These are phyloP conservation scores for Acacia acuminata DNA, from an alignment of 306 rosid genomes.

Conservation along the genomic window DNA sequence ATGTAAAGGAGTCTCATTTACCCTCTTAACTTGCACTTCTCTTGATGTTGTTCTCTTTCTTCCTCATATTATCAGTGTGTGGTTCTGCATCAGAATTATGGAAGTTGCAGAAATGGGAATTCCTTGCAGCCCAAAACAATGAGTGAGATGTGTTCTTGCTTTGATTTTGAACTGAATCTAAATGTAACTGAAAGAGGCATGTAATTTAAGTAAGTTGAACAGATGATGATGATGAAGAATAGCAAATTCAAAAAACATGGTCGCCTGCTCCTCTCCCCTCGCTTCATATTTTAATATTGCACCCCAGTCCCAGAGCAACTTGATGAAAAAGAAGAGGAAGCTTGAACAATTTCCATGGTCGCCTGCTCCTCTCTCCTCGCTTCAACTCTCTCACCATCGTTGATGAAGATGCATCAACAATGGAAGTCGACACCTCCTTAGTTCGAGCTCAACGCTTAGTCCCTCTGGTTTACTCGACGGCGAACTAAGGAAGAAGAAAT, in stretches of 20 bases:
- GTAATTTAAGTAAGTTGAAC: not conserved
- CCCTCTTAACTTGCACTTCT: not conserved
- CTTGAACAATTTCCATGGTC: too few species aligned
- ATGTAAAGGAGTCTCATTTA: conserved; percentile 18
- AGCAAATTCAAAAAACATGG: conserved; percentile 7
- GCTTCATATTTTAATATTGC: too few species aligned
- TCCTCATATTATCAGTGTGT: not conserved
- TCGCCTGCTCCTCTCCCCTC: too few species aligned
- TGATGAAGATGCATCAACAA: too few species aligned
- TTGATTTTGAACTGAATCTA: conserved; percentile 59
- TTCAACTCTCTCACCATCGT: too few species aligned
- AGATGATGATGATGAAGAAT: not conserved
- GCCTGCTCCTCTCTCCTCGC: too few species aligned
- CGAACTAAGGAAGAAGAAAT: too few species aligned
- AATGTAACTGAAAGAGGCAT: not conserved
- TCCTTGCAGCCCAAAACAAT: conserved; percentile 64
- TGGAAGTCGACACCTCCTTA: too few species aligned
- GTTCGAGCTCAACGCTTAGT: too few species aligned
- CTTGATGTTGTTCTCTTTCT: not conserved
- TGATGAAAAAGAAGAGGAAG: too few species aligned
- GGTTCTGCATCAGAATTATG: not conserved
- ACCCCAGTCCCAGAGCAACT: too few species aligned
- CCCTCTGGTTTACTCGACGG: too few species aligned
- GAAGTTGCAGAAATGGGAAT: conserved; percentile 62
- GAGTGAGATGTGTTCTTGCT: conserved; percentile 14